These are phyloP conservation scores for Geranomyces variabilis DNA, from an alignment of 192 early-diverging fungal species.

Conservation along the genomic window DNA sequence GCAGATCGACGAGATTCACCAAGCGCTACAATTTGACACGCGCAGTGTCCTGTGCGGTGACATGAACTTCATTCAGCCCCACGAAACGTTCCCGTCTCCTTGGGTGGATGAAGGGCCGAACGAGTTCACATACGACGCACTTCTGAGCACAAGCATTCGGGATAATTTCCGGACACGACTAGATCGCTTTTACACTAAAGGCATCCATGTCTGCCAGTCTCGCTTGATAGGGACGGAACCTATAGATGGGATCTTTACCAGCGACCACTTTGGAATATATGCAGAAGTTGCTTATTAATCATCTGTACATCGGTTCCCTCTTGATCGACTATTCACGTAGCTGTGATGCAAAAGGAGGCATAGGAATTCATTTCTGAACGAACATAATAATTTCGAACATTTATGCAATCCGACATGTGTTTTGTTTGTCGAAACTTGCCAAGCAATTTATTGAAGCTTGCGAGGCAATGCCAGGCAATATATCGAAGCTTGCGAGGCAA, in stretches of 20 bases:
- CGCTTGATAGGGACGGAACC: constrained; percentile 17
- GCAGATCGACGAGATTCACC: constrained; percentile 8
- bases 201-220: background rate
- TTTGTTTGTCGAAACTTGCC: too few species aligned
- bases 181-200: constrained; percentile 6
- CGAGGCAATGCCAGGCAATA: too few species aligned
- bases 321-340: too few species aligned
- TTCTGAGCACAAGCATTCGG: constrained; percentile 16
- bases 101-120: constrained; percentile 12
- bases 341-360: too few species aligned
- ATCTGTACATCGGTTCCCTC: too few species aligned
- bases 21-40: background rate
- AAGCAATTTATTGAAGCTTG: too few species aligned
- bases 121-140: constrained; percentile 18
- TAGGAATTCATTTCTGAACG: too few species aligned
- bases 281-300: constrained; percentile 12
- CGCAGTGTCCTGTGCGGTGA: constrained; percentile 1
- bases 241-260: background rate
- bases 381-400: too few species aligned
- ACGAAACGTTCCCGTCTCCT: constrained; percentile 6
- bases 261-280: constrained; percentile 19
- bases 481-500: too few species aligned
- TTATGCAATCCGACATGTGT: too few species aligned
- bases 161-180: constrained; percentile 12
- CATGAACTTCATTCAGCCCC: constrained; percentile 12